Evolutionary conservation across 2,329 filamentous ascomycete genomes (phyloP).

Genomic region (Sporothrix mexicana): DNA sequence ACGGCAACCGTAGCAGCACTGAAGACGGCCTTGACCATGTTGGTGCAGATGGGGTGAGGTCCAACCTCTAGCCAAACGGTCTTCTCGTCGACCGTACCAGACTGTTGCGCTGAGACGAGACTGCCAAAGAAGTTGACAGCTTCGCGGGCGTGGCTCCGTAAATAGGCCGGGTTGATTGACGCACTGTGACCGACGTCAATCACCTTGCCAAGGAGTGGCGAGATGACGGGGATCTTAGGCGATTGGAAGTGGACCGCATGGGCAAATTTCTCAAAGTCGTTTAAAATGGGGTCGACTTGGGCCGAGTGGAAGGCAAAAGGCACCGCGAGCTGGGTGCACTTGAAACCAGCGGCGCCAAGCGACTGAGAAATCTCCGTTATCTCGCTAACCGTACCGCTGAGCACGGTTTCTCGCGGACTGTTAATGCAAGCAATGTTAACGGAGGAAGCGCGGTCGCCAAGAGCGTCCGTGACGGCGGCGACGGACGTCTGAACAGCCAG

Average conservation of each 20-base stretch:
- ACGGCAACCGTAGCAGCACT: constrained; percentile 59
- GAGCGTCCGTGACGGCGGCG: constrained; percentile 59
- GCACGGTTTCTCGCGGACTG: constrained; percentile 73
- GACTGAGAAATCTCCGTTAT: constrained; percentile 52
- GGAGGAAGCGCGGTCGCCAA: constrained; percentile 49
- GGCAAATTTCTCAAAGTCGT: constrained; percentile 60
- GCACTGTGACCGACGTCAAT: constrained; percentile 56
- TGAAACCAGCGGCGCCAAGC: constrained; percentile 46
- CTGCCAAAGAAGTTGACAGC: constrained; percentile 72
- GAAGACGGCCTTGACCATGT: constrained; percentile 70
- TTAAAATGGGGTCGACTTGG: constrained; percentile 61
- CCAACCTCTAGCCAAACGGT: constrained; percentile 76
- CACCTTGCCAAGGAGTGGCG: constrained; percentile 67
- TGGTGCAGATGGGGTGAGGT: constrained; percentile 71
- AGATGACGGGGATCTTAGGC: constrained; percentile 67
- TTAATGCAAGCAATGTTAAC: constrained; percentile 74
- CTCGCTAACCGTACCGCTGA: constrained; percentile 56
- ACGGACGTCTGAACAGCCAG: constrained; percentile 55
- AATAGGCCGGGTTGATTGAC: constrained; percentile 65
- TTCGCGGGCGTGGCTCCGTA: constrained; percentile 69
- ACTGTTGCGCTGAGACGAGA: constrained; percentile 62
- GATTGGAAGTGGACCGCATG: constrained; percentile 47
- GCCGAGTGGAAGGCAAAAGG: constrained; percentile 61
- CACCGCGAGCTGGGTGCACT: constrained; percentile 55
- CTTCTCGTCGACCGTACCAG: constrained; percentile 66